phyloP scores from a whole-genome alignment of 208 protist genomes.

The Angomonas ambiguus region DNA sequence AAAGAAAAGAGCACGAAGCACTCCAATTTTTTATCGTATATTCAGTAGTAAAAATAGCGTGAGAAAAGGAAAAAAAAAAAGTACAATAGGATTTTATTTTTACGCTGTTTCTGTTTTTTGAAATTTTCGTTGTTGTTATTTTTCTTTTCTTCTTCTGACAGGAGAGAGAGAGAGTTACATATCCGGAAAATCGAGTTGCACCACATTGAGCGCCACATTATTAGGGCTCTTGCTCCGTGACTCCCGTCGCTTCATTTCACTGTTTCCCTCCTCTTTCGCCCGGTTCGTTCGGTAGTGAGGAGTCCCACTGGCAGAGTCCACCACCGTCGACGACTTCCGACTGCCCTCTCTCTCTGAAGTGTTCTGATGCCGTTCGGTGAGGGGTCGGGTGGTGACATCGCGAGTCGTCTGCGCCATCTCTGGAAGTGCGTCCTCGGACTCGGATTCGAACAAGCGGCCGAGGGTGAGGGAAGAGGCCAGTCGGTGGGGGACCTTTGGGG shows the following conservation, averaged over 20 bases:
- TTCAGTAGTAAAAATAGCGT: neutral
- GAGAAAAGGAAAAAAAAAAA: slow-evolving; percentile 1
- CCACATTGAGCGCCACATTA: neutral
- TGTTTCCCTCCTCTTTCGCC: no score
- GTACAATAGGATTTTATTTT: no score
- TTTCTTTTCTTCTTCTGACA: no score
- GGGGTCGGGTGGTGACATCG: neutral
- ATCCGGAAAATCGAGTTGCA: neutral
- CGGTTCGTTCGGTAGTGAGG: no score
- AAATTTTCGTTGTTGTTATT: no score
- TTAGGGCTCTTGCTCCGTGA: no score
- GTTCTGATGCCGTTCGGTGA: neutral
- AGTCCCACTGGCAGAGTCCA: neutral
- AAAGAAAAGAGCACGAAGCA: slow-evolving; percentile 5
- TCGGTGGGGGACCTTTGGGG: neutral
- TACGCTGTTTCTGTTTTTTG: no score
- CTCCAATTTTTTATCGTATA: neutral
- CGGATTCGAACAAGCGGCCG: neutral
- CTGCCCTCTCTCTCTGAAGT: neutral
- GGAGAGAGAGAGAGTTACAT: no score
- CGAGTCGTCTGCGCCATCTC: neutral
- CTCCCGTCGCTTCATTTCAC: no score
- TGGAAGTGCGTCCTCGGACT: neutral
- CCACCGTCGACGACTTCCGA: neutral
- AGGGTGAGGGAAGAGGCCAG: neutral